phyloP scores from a whole-genome alignment of 176 grass and related monocot species.

The Aegilops speltoides region DNA sequence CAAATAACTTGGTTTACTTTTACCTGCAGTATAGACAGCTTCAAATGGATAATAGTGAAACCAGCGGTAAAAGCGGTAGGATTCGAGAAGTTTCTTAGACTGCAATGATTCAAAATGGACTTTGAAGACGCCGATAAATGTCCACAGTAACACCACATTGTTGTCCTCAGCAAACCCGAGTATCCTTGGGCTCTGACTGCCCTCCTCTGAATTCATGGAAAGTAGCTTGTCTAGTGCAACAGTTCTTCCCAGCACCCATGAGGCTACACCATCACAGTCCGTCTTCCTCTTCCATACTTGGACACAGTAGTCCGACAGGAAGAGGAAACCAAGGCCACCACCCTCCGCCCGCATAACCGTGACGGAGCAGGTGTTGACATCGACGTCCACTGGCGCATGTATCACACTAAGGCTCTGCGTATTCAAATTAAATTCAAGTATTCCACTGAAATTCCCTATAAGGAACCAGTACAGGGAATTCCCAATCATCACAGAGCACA shows the following conservation, averaged over 20 bases:
- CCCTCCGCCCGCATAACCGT: neutral
- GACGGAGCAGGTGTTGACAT: neutral
- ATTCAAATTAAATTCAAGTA: neutral
- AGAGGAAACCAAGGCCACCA: conserved; percentile 1
- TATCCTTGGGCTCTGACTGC: neutral
- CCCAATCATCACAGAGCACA: neutral
- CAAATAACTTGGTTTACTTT: neutral
- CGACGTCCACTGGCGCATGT: neutral
- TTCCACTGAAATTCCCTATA: neutral
- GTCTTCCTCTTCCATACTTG: neutral
- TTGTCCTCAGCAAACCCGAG: neutral
- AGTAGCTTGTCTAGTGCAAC: neutral
- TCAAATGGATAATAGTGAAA: neutral
- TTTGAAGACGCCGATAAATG: neutral
- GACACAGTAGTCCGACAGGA: neutral
- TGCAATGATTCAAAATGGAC: neutral
- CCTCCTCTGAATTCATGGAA: neutral
- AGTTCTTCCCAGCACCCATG: neutral
- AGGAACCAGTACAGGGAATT: neutral
- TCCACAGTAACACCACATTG: neutral
- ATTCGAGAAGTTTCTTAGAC: neutral
- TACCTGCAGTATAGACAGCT: neutral
- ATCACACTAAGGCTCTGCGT: neutral
- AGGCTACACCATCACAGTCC: neutral
- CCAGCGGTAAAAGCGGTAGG: neutral